These are phyloP conservation scores for Helichrysum umbraculigerum DNA, from an alignment of 129 eudicot species.

Conservation along the genomic window DNA sequence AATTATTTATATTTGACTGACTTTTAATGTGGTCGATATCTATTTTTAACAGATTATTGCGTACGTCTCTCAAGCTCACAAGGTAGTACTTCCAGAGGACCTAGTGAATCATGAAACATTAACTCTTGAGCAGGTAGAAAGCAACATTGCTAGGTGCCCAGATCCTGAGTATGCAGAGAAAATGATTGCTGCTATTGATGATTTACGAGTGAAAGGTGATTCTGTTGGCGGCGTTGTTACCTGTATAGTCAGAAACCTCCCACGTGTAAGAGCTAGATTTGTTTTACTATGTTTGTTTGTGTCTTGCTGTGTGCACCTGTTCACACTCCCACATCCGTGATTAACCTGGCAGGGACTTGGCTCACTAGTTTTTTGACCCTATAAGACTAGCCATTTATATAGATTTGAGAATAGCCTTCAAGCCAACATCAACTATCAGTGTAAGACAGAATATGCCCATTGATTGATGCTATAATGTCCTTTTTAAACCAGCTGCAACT, in stretches of 20 bases:
- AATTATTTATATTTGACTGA: not conserved
- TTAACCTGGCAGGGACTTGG: slow-evolving; percentile 81
- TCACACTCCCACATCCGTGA: slow-evolving; percentile 6
- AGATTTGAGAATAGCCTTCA: slow-evolving; percentile 87
- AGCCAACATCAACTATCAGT: slow-evolving; percentile 88
- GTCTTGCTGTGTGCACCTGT: not conserved
- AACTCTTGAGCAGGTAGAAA: slow-evolving; percentile 88
- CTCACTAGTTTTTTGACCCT: slow-evolving; percentile 71
- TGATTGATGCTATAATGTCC: too few species aligned
- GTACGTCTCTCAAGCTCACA: slow-evolving; percentile 90
- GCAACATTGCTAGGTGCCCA: slow-evolving; percentile 94
- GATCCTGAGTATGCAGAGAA: too few species aligned
- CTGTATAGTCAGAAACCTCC: slow-evolving; percentile 84
- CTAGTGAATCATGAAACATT: slow-evolving; percentile 75
- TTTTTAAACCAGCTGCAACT: slow-evolving; percentile 16
- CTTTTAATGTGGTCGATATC: slow-evolving; percentile 8
- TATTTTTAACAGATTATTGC: slow-evolving; percentile 68
- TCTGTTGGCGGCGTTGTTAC: slow-evolving; percentile 99
- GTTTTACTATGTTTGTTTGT: slow-evolving; percentile 16
- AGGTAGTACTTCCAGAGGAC: slow-evolving; percentile 80
- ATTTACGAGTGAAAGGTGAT: slow-evolving; percentile 89
- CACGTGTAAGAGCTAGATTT: slow-evolving; percentile 63
- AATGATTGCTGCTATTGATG: slow-evolving; percentile 96
- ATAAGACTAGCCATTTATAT: slow-evolving; percentile 27
- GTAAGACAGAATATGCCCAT: too few species aligned